Percentiles rank a stretch among this genome's conserved stretches.
phyloP scores from a whole-genome alignment of 2,329 filamentous ascomycete genomes.

The Chaetomiaceae sp. region DNA sequence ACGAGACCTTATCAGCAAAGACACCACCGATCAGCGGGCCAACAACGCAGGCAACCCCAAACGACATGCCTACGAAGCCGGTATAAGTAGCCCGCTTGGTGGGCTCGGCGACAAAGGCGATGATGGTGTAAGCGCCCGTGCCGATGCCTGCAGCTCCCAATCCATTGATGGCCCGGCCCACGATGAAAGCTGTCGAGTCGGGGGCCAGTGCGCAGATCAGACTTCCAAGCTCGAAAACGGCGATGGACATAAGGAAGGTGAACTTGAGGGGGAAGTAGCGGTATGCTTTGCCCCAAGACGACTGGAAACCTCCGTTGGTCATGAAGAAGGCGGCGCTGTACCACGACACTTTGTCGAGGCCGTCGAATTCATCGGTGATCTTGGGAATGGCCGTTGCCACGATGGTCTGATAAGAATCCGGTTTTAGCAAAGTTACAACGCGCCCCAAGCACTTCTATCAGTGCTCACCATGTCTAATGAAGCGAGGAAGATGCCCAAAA shows the following conservation, averaged over 20 bases:
- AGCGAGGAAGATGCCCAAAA: constrained; percentile 18
- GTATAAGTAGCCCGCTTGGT: constrained; percentile 20
- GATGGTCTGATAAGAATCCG: constrained; percentile 16
- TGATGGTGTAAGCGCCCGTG: constrained; percentile 19
- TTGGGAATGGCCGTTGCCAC: constrained; percentile 25
- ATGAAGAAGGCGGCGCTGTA: constrained; percentile 27
- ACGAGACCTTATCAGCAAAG: constrained; percentile 20
- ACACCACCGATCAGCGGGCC: constrained; percentile 25
- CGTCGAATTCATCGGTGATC: constrained; percentile 24
- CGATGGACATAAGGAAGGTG: constrained; percentile 19
- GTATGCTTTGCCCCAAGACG: constrained; percentile 21
- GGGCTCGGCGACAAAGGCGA: constrained; percentile 16
- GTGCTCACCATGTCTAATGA: constrained; percentile 21
- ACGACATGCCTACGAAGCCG: constrained; percentile 17
- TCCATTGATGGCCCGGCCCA: constrained; percentile 20
- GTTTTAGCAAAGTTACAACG: not conserved
- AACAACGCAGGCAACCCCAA: constrained; percentile 21
- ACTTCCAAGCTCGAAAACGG: constrained; percentile 21
- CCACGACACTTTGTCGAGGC: constrained; percentile 23
- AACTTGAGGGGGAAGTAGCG: constrained; percentile 21
- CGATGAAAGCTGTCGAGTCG: constrained; percentile 18
- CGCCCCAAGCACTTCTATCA: not conserved
- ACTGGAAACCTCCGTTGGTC: constrained; percentile 23
- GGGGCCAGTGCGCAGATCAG: constrained; percentile 22
- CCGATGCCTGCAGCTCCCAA: constrained; percentile 20